These are phyloP conservation scores for Amorphotheca resinae DNA, from an alignment of 495 filamentous ascomycete species.

Conservation along the genomic window DNA sequence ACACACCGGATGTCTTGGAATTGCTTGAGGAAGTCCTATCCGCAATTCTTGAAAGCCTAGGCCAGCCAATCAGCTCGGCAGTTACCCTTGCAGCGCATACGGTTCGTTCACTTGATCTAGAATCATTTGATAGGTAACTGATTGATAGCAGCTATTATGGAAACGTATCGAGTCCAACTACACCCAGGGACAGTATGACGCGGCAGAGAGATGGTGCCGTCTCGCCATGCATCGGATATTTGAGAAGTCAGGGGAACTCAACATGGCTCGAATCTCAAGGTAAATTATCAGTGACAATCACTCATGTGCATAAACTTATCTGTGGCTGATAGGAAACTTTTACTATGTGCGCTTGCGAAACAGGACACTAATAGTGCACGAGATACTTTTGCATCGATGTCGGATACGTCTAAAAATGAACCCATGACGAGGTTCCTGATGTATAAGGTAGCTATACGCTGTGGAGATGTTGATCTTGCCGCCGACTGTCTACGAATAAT, in stretches of 20 bases:
- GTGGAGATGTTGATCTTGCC: slow-evolving; percentile 44
- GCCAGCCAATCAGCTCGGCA: slow-evolving; percentile 32
- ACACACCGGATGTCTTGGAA: slow-evolving; percentile 21
- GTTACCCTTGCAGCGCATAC: slow-evolving; percentile 60
- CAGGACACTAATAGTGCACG: slow-evolving; percentile 39
- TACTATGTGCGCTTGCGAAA: slow-evolving; percentile 49
- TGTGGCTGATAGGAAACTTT: slow-evolving; percentile 44
- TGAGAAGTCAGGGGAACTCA: slow-evolving; percentile 45
- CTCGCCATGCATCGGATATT: slow-evolving; percentile 57
- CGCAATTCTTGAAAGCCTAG: slow-evolving; percentile 23
- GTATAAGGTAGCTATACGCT: slow-evolving; percentile 59
- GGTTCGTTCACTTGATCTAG: slow-evolving; percentile 30
- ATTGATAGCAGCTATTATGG: slow-evolving; percentile 53
- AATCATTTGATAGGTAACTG: background rate
- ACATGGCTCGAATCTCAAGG: slow-evolving; percentile 57
- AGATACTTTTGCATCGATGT: slow-evolving; percentile 47
- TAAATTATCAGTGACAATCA: slow-evolving; percentile 21
- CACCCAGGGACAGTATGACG: slow-evolving; percentile 35
- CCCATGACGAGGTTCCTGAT: slow-evolving; percentile 57
- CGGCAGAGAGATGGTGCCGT: slow-evolving; percentile 57
- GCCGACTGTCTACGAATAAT: slow-evolving; percentile 43
- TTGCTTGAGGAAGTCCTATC: slow-evolving; percentile 29
- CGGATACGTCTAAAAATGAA: slow-evolving; percentile 40
- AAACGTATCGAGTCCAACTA: slow-evolving; percentile 52
- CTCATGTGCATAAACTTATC: slow-evolving; percentile 9